Base-by-base conservation (phyloP, 257 asterid species). In the Plectranthus barbatus region DNA sequence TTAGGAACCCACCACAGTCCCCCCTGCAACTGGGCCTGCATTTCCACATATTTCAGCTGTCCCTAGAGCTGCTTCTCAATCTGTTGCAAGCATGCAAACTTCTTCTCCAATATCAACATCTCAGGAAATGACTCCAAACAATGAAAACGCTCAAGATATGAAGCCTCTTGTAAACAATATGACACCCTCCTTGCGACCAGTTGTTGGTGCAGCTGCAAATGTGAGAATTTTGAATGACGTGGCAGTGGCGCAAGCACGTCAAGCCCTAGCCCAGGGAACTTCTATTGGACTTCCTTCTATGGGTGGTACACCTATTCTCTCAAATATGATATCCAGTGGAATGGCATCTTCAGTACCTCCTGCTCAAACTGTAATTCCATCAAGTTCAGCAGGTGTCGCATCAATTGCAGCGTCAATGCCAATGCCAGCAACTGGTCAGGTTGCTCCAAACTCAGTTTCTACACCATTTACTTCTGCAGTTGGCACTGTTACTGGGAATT, bases 171-270 rank as follows among this genome's bases (percentile, higher is more conserved):
- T 77, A 18, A 72, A 66, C 67, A 75, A 77, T 44, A 53, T 76
- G 74, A 40, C 87, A 23, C 86, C 86, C 64, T 60, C 91, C 21
- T 66, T 75, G 70, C 94, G 96, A 41, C 96, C 97, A 48, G 76
- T 40, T 65, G 81, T 83, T 34, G 79, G 80, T 29, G 87, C 99
- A 10, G 90, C 99, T 31, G 96, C 93, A 53, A 92, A 85, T 61
- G 90, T 84, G 78, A 85, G 86, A 71, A 87, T 93, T 50, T 72
- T 93, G 76, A 93, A 93, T 56, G 91, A 81, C 70, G 91, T 84
- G 60, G 96, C 94, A 55, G 91, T 84, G 60, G 96, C 94, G 57
- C 97, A 84, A 77, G 91, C 91, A 59, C 84, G 94, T 64, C 97
- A 83, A 67, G 95, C 82, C 56, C 80, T 90, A 40, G 85, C 89